Evolutionary conservation across 2,329 filamentous ascomycete species (phyloP).

Genomic region (Periglandula ipomoeae): DNA sequence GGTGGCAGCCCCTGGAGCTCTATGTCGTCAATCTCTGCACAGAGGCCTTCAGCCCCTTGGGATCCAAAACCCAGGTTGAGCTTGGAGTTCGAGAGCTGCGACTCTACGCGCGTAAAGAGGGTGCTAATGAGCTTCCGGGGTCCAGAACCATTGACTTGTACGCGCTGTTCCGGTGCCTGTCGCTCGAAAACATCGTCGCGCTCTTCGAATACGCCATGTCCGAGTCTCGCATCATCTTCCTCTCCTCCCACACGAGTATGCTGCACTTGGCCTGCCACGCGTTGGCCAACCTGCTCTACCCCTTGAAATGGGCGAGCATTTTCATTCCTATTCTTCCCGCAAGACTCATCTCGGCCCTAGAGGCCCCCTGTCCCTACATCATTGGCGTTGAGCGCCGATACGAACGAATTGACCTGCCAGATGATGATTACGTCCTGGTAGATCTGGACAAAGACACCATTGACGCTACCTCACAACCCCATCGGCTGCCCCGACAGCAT

Average conservation of each 20-base stretch:
- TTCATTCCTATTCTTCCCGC: constrained; percentile 89
- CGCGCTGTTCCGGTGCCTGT: constrained; percentile 81
- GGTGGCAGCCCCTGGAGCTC: constrained; percentile 93
- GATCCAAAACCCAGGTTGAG: constrained; percentile 93
- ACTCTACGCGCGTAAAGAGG: constrained; percentile 88
- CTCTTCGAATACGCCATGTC: constrained; percentile 89
- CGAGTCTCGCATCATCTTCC: constrained; percentile 90
- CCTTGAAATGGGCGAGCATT: constrained; percentile 85
- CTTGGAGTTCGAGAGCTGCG: constrained; percentile 81
- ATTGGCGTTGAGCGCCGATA: constrained; percentile 92
- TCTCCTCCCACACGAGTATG: constrained; percentile 95
- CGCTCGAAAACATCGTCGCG: constrained; percentile 83
- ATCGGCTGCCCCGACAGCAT: constrained; percentile 75
- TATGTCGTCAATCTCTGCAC: constrained; percentile 97
- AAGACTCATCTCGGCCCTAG: constrained; percentile 78
- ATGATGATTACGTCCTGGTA: constrained; percentile 91
- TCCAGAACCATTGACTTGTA: constrained; percentile 89
- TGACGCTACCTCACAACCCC: constrained; percentile 71
- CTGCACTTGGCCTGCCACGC: constrained; percentile 85
- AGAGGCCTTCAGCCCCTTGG: constrained; percentile 84
- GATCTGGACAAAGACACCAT: constrained; percentile 89
- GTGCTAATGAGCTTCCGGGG: constrained; percentile 83
- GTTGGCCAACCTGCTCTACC: constrained; percentile 78
- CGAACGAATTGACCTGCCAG: constrained; percentile 74
- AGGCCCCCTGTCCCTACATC: constrained; percentile 94